Evolutionary conservation across 192 early-diverging fungal species (phyloP), one percentile per base, ranked within the genome.

Genomic region (Coemansia sp.): DNA sequence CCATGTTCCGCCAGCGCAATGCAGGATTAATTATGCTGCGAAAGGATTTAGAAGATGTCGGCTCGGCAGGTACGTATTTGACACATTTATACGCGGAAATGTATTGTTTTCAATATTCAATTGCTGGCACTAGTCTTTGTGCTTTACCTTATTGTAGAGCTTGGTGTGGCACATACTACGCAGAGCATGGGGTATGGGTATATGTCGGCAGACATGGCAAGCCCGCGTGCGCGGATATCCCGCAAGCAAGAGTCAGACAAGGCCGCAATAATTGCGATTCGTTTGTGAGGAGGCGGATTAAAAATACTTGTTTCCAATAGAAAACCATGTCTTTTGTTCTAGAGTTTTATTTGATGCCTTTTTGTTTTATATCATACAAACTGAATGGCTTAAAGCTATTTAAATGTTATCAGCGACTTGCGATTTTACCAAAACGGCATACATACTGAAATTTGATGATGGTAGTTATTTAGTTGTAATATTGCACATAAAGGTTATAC

Each of bases 121-220:
- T 32, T 32, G 32, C 32, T 32, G 32, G 7, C 32, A 32, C 32
- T 32, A 8, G 32, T 32, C 6, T 32, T 32, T 32, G 32, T 32
- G 7, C 1, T 35, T 48, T 55, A 8, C 21, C 51, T 32, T 29
- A 66, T 55, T 25, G 63, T 83, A 53, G 91, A 93, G 56, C 78
- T 91, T 37, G 86, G 86, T 49, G 82, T 83, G 66, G 88, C 85
- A 0, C 90, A 93, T 67, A 89, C 90, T 4, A 91, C 92, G 2
- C 67, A 83, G 21, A 86, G 86, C 49, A 92, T 93, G 89, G 88
- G 86, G 52, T 72, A 78, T 4, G 73, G 67, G 1, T 73, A 62
- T 27, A 79, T 79, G 76, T 50, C 66, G 2, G 49, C n/a, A 2
- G 38, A 38, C 2, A 78, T 78, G 75, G 19, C 27, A 11, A 60